phyloP scores from a whole-genome alignment of 1,284 basidiomycete species.

The Rhodotorula sp. region DNA sequence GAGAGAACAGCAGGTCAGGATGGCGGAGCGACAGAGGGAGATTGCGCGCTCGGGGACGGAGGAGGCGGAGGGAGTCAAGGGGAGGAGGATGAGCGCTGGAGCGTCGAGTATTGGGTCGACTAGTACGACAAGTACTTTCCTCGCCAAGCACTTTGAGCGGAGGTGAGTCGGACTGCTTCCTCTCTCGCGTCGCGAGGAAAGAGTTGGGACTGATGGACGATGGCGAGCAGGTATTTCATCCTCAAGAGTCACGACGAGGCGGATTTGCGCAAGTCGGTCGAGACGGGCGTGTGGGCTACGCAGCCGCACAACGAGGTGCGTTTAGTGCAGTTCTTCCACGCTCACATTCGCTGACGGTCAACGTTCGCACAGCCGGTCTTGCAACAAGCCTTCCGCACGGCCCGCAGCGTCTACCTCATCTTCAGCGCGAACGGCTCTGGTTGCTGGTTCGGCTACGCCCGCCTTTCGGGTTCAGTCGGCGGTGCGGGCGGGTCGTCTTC shows the following conservation, averaged over 20 bases:
- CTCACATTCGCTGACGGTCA: neutral
- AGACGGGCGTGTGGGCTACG: slow-evolving; percentile 81
- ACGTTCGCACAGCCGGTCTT: slow-evolving; percentile 43
- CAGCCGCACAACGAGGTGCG: slow-evolving; percentile 86
- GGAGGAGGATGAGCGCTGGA: slow-evolving; percentile 16
- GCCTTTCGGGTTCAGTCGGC: slow-evolving; percentile 42
- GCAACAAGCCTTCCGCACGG: slow-evolving; percentile 86
- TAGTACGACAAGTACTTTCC: slow-evolving; percentile 42
- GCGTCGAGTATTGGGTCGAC: slow-evolving; percentile 20
- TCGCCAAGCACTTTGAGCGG: slow-evolving; percentile 61
- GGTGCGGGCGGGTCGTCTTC: slow-evolving; percentile 10
- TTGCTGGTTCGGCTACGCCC: slow-evolving; percentile 48
- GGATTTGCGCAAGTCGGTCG: slow-evolving; percentile 80
- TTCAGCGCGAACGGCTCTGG: slow-evolving; percentile 90
- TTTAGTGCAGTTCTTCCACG: slow-evolving; percentile 10
- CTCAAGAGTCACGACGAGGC: slow-evolving; percentile 53
- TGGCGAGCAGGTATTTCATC: slow-evolving; percentile 26
- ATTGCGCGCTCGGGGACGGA: slow-evolving; percentile 2
- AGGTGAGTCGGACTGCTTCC: slow-evolving; percentile 54
- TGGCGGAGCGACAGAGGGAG: slow-evolving; percentile 29
- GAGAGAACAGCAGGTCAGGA: slow-evolving; percentile 57
- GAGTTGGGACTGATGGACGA: neutral
- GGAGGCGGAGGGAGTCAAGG: slow-evolving; percentile 13
- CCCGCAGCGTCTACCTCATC: slow-evolving; percentile 78
- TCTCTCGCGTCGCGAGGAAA: neutral